These are phyloP conservation scores for Aphanoascus verrucosus DNA, from an alignment of 2,329 filamentous ascomycete species.

Conservation along the genomic window DNA sequence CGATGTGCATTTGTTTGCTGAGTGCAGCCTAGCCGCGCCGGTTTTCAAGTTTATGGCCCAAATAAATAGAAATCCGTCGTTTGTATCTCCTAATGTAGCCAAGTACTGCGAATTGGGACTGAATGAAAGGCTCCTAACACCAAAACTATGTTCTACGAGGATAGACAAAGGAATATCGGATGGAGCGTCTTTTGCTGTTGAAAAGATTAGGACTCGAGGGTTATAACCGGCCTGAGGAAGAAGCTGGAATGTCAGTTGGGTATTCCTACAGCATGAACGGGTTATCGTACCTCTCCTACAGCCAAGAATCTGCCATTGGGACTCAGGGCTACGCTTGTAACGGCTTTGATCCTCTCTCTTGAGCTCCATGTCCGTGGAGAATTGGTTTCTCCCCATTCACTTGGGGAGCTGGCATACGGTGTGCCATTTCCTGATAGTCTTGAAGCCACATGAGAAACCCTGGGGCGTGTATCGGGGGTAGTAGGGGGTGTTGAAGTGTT, in stretches of 20 bases:
- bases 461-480: slow-evolving; percentile 48
- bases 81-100: slow-evolving; percentile 75
- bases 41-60: slow-evolving; percentile 79
- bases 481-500: slow-evolving; percentile 46
- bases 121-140: slow-evolving; percentile 80
- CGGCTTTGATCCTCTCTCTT: slow-evolving; percentile 84
- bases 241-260: slow-evolving; percentile 22
- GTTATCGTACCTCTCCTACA: slow-evolving; percentile 60
- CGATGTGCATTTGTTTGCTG: slow-evolving; percentile 86
- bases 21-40: slow-evolving; percentile 67
- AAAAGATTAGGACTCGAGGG: slow-evolving; percentile 83
- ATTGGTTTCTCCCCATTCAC: slow-evolving; percentile 48
- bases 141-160: slow-evolving; percentile 80
- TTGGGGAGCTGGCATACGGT: slow-evolving; percentile 38
- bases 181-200: slow-evolving; percentile 61
- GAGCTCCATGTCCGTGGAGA: slow-evolving; percentile 70
- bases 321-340: slow-evolving; percentile 81
- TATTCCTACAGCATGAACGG: not conserved
- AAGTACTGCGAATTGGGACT: slow-evolving; percentile 77
- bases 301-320: slow-evolving; percentile 78
- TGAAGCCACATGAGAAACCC: slow-evolving; percentile 43
- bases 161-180: slow-evolving; percentile 74
- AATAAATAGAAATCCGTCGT: slow-evolving; percentile 88
- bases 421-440: slow-evolving; percentile 29
- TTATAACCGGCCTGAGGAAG: slow-evolving; percentile 72